phyloP scores from a whole-genome alignment of 2,329 filamentous ascomycete species.

The Domatiomyces globalis region DNA sequence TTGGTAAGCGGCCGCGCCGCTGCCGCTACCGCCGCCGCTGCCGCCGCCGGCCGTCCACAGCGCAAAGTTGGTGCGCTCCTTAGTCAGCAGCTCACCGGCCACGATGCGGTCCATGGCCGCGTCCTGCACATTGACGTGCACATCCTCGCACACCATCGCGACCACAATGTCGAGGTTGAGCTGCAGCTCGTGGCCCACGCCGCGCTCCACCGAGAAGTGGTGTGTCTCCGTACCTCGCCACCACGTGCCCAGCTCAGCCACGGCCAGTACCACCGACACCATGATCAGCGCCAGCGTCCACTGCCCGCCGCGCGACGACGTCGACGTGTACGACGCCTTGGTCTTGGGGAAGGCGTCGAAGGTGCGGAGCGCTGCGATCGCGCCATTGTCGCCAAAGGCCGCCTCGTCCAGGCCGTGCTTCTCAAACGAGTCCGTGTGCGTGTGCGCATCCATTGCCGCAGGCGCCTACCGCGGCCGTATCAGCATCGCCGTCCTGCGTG shows the following conservation, averaged over 20 bases:
- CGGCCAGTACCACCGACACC: constrained; percentile 60
- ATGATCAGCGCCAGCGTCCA: constrained; percentile 76
- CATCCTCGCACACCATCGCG: constrained; percentile 68
- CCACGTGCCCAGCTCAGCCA: constrained; percentile 68
- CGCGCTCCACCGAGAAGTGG: constrained; percentile 87
- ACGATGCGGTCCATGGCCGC: constrained; percentile 83
- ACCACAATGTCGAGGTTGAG: constrained; percentile 94
- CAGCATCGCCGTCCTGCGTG: neutral
- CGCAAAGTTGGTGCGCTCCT: constrained; percentile 64
- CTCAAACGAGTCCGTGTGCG: constrained; percentile 12
- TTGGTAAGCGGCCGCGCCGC: constrained; percentile 22
- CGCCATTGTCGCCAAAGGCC: constrained; percentile 59
- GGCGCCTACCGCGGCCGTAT: neutral
- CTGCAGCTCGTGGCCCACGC: constrained; percentile 72
- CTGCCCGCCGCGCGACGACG: constrained; percentile 74
- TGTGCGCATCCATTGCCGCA: neutral
- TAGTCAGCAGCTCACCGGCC: constrained; percentile 57
- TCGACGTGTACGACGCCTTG: constrained; percentile 79
- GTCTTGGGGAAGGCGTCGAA: constrained; percentile 92
- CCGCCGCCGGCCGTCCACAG: constrained; percentile 45
- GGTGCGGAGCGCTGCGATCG: constrained; percentile 50
- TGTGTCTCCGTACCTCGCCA: constrained; percentile 73
- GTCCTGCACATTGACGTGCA: constrained; percentile 97
- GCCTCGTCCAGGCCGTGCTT: constrained; percentile 60
- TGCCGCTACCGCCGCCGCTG: constrained; percentile 39